phyloP scores from a whole-genome alignment of 2,329 filamentous ascomycete genomes.

The Fusarium pilosicola region DNA sequence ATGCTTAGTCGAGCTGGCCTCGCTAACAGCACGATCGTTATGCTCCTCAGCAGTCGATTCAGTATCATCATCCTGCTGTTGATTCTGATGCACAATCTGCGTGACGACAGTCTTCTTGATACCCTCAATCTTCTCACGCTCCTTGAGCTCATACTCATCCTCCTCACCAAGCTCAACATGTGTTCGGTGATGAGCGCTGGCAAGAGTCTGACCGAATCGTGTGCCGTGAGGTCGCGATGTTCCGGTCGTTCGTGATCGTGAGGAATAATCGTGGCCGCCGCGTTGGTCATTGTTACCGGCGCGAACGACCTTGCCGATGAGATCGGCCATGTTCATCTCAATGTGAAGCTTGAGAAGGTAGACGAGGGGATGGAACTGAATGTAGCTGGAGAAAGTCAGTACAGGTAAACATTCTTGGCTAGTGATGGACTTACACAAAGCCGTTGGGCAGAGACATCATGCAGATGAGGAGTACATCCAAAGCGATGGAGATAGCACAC shows the following conservation, averaged over 20 bases:
- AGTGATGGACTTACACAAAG: constrained; percentile 35
- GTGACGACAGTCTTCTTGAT: constrained; percentile 43
- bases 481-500: constrained; percentile 43
- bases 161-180: constrained; percentile 45
- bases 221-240: constrained; percentile 17
- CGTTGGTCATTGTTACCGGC: constrained; percentile 35
- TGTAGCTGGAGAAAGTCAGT: constrained; percentile 27
- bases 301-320: constrained; percentile 43
- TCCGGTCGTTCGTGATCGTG: constrained; percentile 28
- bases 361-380: constrained; percentile 45
- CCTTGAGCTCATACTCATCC: constrained; percentile 38
- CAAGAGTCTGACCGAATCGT: constrained; percentile 31
- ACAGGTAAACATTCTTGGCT: not conserved
- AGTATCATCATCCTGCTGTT: constrained; percentile 20
- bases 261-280: constrained; percentile 32
- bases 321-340: constrained; percentile 46
- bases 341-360: constrained; percentile 45
- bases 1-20: constrained; percentile 41
- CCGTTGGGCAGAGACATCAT: constrained; percentile 45
- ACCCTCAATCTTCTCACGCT: constrained; percentile 39
- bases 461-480: constrained; percentile 43
- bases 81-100: constrained; percentile 15
- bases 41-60: constrained; percentile 32
- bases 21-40: constrained; percentile 38
- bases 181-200: constrained; percentile 35